These are phyloP conservation scores for Tetrapisispora arboricola DNA, from an alignment of 805 yeast genomes.

Conservation along the genomic window DNA sequence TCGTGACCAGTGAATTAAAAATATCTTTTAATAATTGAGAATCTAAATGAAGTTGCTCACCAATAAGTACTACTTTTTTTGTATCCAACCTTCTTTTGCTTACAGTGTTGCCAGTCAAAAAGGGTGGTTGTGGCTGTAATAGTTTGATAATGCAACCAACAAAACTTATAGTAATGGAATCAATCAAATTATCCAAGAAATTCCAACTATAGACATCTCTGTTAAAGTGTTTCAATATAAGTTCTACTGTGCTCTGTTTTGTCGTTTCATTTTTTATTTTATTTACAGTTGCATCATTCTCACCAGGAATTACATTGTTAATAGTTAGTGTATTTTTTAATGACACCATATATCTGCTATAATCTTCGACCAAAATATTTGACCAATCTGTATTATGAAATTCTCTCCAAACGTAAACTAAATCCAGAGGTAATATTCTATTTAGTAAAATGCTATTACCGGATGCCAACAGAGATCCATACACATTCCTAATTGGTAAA, in stretches of 20 bases:
- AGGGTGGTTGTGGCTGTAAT: slow-evolving; percentile 53
- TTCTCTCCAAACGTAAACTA: slow-evolving; percentile 73
- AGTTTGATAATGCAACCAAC: slow-evolving; percentile 46
- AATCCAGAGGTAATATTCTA: slow-evolving; percentile 46
- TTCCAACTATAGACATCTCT: slow-evolving; percentile 64
- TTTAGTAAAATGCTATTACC: slow-evolving; percentile 46
- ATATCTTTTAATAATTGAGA: slow-evolving; percentile 50
- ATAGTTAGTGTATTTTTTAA: slow-evolving; percentile 36
- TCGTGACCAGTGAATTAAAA: slow-evolving; percentile 26
- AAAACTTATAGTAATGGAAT: slow-evolving; percentile 46
- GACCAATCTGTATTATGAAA: slow-evolving; percentile 72
- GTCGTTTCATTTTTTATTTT: background rate
- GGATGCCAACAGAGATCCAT: slow-evolving; percentile 45
- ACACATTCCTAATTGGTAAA: slow-evolving; percentile 45
- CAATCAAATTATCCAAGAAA: slow-evolving; percentile 68
- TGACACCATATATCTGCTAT: slow-evolving; percentile 59
- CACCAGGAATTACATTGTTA: background rate
- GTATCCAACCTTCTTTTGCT: slow-evolving; percentile 12
- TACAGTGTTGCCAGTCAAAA: slow-evolving; percentile 24
- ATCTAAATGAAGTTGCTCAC: slow-evolving; percentile 78
- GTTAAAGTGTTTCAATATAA: slow-evolving; percentile 48
- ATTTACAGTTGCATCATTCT: slow-evolving; percentile 23
- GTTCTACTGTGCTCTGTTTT: slow-evolving; percentile 14
- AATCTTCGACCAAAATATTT: slow-evolving; percentile 53
- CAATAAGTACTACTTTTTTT: slow-evolving; percentile 31